Conservation (phyloP, 2,329 filamentous ascomycete genomes). For the Teratosphaeria viscida region DNA sequence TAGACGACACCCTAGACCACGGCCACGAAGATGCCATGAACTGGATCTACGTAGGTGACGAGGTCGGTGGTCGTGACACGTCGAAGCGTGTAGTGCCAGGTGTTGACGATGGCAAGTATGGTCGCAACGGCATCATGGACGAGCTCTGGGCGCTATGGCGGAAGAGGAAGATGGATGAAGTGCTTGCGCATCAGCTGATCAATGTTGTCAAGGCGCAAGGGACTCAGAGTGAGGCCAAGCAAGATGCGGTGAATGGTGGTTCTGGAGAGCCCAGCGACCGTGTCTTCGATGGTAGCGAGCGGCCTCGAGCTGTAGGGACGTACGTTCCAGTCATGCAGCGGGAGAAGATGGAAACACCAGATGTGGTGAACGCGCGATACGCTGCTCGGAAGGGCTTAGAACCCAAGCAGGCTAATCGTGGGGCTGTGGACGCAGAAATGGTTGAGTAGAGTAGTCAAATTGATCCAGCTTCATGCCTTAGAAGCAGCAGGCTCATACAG, state of each 20-base stretch:
- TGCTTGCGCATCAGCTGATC: constrained; percentile 65
- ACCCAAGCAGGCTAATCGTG: neutral
- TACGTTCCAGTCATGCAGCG: constrained; percentile 49
- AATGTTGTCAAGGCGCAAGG: constrained; percentile 45
- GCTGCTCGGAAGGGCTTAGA: constrained; percentile 38
- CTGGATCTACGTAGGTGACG: constrained; percentile 73
- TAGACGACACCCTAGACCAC: neutral
- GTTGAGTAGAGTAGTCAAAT: neutral
- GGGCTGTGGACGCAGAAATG: neutral
- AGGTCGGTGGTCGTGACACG: constrained; percentile 29
- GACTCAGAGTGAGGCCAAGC: neutral
- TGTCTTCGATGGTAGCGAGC: constrained; percentile 50
- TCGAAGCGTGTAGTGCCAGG: constrained; percentile 21
- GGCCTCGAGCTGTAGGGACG: constrained; percentile 42
- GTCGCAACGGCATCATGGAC: constrained; percentile 56
- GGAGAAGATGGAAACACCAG: constrained; percentile 46
- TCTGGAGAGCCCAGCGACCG: constrained; percentile 30
- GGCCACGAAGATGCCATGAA: constrained; percentile 49
- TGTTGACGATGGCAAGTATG: constrained; percentile 50
- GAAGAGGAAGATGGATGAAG: constrained; percentile 77
- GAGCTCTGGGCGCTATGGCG: constrained; percentile 77
- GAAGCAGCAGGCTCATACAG: constrained; percentile 54
- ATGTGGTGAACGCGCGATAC: constrained; percentile 53
- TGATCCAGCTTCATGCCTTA: neutral
- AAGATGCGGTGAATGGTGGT: neutral